phyloP scores from a whole-genome alignment of 208 protist genomes.

The Naegleria lovaniensis region DNA sequence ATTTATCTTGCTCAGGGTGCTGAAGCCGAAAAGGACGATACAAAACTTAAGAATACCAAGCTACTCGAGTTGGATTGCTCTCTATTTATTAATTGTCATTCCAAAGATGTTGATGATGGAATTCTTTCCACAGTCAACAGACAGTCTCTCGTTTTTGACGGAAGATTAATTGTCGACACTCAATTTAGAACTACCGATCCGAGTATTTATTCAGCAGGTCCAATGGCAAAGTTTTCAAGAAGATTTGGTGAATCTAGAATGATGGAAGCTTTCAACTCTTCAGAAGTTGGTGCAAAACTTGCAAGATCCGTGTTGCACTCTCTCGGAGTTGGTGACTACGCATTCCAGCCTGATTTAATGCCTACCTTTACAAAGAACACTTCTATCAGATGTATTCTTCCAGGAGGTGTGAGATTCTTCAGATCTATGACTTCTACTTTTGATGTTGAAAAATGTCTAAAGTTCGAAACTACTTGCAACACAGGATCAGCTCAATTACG shows the following conservation, averaged over 20 bases:
- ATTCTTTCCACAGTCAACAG: slow-evolving; percentile 75
- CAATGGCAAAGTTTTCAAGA: slow-evolving; percentile 82
- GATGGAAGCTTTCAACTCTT: slow-evolving; percentile 72
- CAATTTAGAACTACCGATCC: slow-evolving; percentile 75
- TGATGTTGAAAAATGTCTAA: neutral
- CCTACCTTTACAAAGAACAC: neutral
- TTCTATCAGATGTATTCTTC: neutral
- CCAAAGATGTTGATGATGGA: slow-evolving; percentile 76
- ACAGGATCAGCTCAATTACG: neutral
- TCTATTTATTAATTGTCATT: slow-evolving; percentile 69
- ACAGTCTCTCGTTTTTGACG: slow-evolving; percentile 80
- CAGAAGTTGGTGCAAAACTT: slow-evolving; percentile 67
- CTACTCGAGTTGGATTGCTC: slow-evolving; percentile 69
- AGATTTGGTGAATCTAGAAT: slow-evolving; percentile 67
- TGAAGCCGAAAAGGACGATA: neutral
- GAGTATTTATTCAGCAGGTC: slow-evolving; percentile 62
- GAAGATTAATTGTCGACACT: slow-evolving; percentile 75
- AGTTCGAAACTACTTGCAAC: neutral
- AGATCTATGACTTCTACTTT: neutral
- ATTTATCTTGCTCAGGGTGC: neutral
- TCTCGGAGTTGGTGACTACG: slow-evolving; percentile 50
- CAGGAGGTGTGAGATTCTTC: neutral
- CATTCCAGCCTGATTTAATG: neutral
- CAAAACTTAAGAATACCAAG: slow-evolving; percentile 35
- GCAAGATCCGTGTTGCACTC: slow-evolving; percentile 62